Conservation (phyloP, 768 basidiomycete species). For the Neoboletus magnificus region DNA sequence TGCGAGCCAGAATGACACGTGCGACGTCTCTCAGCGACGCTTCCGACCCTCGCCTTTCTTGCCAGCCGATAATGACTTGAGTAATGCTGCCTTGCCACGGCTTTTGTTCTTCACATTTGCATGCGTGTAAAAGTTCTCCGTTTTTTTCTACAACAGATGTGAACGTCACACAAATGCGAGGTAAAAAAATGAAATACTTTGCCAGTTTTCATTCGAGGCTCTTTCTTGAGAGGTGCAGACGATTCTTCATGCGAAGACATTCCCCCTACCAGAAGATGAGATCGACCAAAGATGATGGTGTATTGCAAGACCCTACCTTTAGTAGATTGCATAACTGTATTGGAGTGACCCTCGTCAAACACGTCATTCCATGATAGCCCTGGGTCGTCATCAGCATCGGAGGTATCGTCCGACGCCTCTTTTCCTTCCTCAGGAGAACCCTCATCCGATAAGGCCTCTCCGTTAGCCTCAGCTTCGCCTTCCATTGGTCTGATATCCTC, state of each 20-base stretch:
- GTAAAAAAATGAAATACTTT: constrained; percentile 52
- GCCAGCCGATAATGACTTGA: constrained; percentile 55
- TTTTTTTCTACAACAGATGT: constrained; percentile 61
- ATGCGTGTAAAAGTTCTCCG: constrained; percentile 82
- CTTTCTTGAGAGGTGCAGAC: constrained; percentile 46
- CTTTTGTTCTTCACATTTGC: constrained; percentile 90
- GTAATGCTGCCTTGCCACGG: constrained; percentile 56
- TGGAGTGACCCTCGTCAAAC: constrained; percentile 46
- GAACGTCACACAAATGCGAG: neutral
- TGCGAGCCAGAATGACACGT: constrained; percentile 12
- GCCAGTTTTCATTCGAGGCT: constrained; percentile 86
- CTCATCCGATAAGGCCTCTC: constrained; percentile 29
- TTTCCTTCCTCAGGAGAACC: constrained; percentile 43
- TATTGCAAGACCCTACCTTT: constrained; percentile 19
- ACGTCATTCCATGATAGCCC: constrained; percentile 86
- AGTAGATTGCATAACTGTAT: constrained; percentile 6
- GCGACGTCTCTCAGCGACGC: constrained; percentile 25
- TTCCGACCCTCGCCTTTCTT: constrained; percentile 45
- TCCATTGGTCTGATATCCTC: constrained; percentile 78
- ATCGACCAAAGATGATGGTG: neutral
- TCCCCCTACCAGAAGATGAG: constrained; percentile 26
- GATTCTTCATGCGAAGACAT: constrained; percentile 34
- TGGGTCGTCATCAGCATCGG: constrained; percentile 36
- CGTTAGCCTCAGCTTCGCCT: constrained; percentile 39
- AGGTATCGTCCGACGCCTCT: constrained; percentile 34